phyloP scores from a whole-genome alignment of 2,329 filamentous ascomycete species.

The Fusarium tanahbumbuense region DNA sequence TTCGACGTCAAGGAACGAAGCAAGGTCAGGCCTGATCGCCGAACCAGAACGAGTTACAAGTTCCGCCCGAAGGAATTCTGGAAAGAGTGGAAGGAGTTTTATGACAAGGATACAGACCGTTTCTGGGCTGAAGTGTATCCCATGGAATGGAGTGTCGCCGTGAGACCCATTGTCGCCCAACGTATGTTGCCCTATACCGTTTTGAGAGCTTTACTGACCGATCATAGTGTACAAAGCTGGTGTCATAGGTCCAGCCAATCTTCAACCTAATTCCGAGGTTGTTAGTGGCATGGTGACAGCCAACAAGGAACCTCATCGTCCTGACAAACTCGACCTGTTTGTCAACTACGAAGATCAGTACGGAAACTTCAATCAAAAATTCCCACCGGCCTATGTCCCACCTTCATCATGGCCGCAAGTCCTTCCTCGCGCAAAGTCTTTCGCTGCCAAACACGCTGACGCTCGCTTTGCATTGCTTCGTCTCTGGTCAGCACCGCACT shows the following conservation, averaged over 20 bases:
- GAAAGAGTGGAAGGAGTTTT: slow-evolving; percentile 39
- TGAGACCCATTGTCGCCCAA: slow-evolving; percentile 44
- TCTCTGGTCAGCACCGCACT: slow-evolving; percentile 47
- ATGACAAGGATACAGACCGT: background rate
- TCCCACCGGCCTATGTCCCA: slow-evolving; percentile 21
- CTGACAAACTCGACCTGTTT: slow-evolving; percentile 44
- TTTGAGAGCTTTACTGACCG: slow-evolving; percentile 6
- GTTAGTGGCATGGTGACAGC: slow-evolving; percentile 39
- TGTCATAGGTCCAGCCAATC: slow-evolving; percentile 38
- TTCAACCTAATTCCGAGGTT: slow-evolving; percentile 34
- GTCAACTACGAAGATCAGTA: slow-evolving; percentile 45
- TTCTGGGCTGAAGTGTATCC: slow-evolving; percentile 42
- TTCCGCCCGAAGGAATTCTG: slow-evolving; percentile 41
- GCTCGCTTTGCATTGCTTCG: slow-evolving; percentile 46
- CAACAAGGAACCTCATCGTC: slow-evolving; percentile 44
- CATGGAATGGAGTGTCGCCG: slow-evolving; percentile 45
- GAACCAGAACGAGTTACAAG: slow-evolving; percentile 41
- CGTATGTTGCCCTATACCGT: slow-evolving; percentile 7
- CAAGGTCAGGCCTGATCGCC: slow-evolving; percentile 38
- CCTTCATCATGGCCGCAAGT: slow-evolving; percentile 42
- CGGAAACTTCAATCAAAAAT: slow-evolving; percentile 17
- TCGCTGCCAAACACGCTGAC: slow-evolving; percentile 4
- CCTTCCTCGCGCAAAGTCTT: slow-evolving; percentile 32
- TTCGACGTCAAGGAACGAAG: slow-evolving; percentile 41
- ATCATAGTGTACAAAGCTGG: slow-evolving; percentile 44